phyloP scores from a whole-genome alignment of 495 filamentous ascomycete genomes.

The Lophiotrema nucula region DNA sequence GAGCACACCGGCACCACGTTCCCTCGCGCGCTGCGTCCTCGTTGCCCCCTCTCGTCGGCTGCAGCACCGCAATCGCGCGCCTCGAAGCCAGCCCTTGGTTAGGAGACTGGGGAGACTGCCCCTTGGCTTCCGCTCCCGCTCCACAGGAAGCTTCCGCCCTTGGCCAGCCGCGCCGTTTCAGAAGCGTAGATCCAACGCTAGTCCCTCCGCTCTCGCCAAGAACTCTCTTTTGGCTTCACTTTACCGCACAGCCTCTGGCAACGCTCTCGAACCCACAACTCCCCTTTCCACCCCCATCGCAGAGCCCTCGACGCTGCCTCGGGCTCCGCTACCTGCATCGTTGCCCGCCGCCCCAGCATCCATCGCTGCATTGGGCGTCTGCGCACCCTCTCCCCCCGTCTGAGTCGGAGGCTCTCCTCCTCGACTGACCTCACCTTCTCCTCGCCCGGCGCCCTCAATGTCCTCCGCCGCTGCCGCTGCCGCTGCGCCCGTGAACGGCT shows the following conservation, averaged over 20 bases:
- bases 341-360: neutral
- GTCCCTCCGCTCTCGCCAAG: conserved; percentile 1
- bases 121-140: no score
- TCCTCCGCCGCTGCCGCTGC: conserved; percentile 55
- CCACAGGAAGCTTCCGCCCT: no score
- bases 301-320: conserved; percentile 1
- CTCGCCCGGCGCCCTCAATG: conserved; percentile 13
- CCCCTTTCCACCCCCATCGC: neutral
- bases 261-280: conserved; percentile 5
- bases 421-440: conserved; percentile 14
- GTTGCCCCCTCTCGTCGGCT: no score
- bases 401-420: conserved; percentile 25
- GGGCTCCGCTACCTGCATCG: conserved; percentile 7
- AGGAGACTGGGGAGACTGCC: no score
- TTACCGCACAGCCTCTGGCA: conserved; percentile 21
- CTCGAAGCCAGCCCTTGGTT: no score
- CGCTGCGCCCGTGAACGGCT: conserved; percentile 52
- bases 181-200: neutral
- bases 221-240: conserved; percentile 11
- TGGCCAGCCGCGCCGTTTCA: neutral
- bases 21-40: no score
- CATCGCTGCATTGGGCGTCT: conserved; percentile 12
- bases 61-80: no score
- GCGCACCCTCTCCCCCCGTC: neutral
- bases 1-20: no score